Evolutionary conservation across 371 early-diverging fungal species (phyloP), one percentile per base, ranked within the genome.

Genomic region (Actinomucor elegans): DNA sequence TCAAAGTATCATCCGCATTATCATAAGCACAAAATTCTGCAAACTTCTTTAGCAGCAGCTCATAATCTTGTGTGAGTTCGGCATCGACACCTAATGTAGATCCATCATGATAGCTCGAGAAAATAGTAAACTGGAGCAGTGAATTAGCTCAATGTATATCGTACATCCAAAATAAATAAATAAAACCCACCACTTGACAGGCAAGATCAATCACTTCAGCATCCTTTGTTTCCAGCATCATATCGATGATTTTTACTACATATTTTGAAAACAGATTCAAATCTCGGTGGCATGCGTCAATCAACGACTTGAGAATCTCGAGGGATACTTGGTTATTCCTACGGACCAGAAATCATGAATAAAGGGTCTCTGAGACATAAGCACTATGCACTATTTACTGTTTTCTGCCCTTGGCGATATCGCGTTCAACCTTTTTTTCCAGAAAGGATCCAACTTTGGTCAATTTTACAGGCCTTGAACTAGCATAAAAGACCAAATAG

Each of bases 371-470:
- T n/a, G n/a, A n/a, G n/a, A n/a, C 14, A 1, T 14, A 26, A 24
- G 18, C 18, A 3, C 12, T 36, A 10, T 24, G 18, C 8, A 2
- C 32, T 9, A 43, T 17, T 51, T 55, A 87, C 79, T 80, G 67
- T 48, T 79, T 77, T 58, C 80, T 67, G 31, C 67, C 76, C 63
- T 85, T 87, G 46, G 79, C 72, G n/a, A 81, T 66, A 62, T 92
- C 91, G 37, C 81, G 67, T 38, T 79, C 72, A 4, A 89, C 81
- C 52, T 90, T 81, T 59, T 85, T 86, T 56, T 93, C 92, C 47
- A 97, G 66, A 65, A 87, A 94, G 14, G 67, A 73, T 50, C 94
- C 95, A 35, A 96, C 94, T 60, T 97, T 97, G 50, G 91, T 83
- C 21, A 96, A 79, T 68, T 97, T 97, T 34, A 89, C 92, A 5